Evolutionary conservation across 495 filamentous ascomycete genomes (phyloP).

Genomic region (Neurospora sp.): DNA sequence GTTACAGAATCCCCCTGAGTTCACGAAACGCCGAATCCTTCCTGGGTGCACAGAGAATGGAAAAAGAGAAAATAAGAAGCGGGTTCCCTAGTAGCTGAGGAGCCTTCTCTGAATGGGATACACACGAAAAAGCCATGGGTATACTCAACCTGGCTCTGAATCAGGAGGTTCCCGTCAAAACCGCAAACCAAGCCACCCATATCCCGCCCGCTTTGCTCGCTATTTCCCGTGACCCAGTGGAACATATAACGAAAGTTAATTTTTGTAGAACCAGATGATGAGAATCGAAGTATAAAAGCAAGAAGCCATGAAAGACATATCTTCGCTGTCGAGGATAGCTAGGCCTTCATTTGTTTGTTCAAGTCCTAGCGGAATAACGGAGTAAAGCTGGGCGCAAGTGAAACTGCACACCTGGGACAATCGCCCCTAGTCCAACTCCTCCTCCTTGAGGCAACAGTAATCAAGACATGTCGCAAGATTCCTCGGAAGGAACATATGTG

Average conservation of each 20-base stretch:
- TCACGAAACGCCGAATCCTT: not conserved
- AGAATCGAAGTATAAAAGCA: not conserved
- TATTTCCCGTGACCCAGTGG: not conserved
- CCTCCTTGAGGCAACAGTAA: not conserved
- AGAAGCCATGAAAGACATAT: not conserved
- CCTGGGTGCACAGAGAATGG: not conserved
- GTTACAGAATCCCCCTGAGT: not conserved
- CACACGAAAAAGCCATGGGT: not conserved
- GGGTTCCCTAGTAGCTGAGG: not conserved
- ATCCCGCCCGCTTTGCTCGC: not conserved
- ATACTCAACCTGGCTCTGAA: not conserved
- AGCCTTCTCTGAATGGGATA: not conserved
- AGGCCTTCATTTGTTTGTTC: not conserved
- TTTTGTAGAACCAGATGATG: not conserved
- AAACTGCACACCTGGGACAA: not conserved
- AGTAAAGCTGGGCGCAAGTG: not conserved
- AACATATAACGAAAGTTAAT: not conserved
- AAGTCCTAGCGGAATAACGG: not conserved
- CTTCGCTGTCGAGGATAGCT: not conserved
- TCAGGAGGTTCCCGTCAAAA: not conserved
- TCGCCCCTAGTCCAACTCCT: not conserved
- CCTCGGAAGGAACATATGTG: not conserved
- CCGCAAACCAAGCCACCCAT: not conserved
- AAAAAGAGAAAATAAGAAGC: not conserved
- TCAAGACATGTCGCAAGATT: not conserved